Base-by-base conservation (phyloP, 331 rosid species). In the Stylosanthes scabra region DNA sequence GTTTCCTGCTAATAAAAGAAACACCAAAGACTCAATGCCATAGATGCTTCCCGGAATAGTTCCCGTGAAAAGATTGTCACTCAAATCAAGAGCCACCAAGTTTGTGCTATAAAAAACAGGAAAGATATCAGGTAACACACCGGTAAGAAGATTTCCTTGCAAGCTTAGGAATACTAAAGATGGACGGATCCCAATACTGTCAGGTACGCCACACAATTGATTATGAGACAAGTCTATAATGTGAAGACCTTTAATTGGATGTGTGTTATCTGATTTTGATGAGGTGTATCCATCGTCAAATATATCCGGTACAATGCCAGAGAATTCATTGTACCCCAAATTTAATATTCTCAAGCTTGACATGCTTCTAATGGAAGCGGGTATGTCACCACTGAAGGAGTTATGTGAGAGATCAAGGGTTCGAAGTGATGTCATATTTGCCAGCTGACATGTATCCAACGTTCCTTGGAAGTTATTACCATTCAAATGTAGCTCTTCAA, bases 381-480 rank as follows among this genome's bases (percentile, higher is more conserved):
- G 42, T 9, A 75, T 56, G n/a, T 3, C 28, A 9, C 67, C 79
- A 14, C n/a, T 41, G 0, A 75, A 65, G 11, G 6, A 41, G 37
- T 75, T 75, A 0, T 1, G 0, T 5, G 79, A 65, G 66, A 56
- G 55, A 73, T 61, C 70, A 9, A 61, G 70, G 15, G 42, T 28
- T 0, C 54, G 20, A 0, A 75, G 73, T 0, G 40, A 27, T 13
- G 67, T 75, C 27, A 65, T 42, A 41, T 55, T 75, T 1, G 27
- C 25, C 15, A 65, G 25, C 25, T 20, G 6, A 49, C 79, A 75
- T 10, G 41, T 1, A 13, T 3, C 37, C 5, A 41, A 12, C 2
- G 47, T 61, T 61, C 50, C 72, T 2, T 0, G 44, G 5, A 65
- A 14, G 0, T 2, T 0, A 41, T 74, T 65, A 0, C 0, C 0